Evolutionary conservation across 495 filamentous ascomycete species (phyloP), one percentile per base, ranked within the genome.

Genomic region (Neurospora tetraspora): DNA sequence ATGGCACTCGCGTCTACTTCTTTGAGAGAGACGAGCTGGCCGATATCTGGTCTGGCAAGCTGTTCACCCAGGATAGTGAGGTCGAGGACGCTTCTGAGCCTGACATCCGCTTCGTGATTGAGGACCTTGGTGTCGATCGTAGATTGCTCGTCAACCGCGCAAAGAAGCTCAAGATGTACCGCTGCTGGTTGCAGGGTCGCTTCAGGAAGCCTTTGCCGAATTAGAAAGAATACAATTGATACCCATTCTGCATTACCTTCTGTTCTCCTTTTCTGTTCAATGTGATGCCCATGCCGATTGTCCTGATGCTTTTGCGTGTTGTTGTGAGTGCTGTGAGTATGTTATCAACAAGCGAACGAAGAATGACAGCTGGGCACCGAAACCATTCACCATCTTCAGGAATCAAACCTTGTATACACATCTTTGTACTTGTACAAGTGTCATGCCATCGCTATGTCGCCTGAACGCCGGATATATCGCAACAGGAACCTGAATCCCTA

Each of bases 1-100:
- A 99, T 78, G 96, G 96, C 5, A 99, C 96, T 9, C 89, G 96
- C 31, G 96, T 99, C 8, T 99, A 98, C 80, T 99, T 99, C 81
- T 98, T 99, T 77, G 94, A 97, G 39, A 86, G 89, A 80, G 90
- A 94, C 34, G 91, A 99, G 80, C 82, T 99, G 74, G 84, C 86
- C 40, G 78, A 88, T 42, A 94, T 98, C 71, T 99, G 95, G 92
- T 82, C 86, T n/a, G 86, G 82, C 18, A 65, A 78, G 72, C 37
- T 59, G 36, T 65, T 65, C 45, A 34, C 71, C 72, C 47, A 74
- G 70, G 76, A 75, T 69, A 69, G 75, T 2, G 69, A 73, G 39
- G 72, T 36, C 27, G 75, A 75, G 36, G 75, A 71, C 47, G 73
- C 73, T 20, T 71, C 69, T 27, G 42, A 75, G 10, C 75, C 77